These are phyloP conservation scores for Kodamaea kaohsiungensis DNA, from an alignment of 805 yeast genomes.

Conservation along the genomic window DNA sequence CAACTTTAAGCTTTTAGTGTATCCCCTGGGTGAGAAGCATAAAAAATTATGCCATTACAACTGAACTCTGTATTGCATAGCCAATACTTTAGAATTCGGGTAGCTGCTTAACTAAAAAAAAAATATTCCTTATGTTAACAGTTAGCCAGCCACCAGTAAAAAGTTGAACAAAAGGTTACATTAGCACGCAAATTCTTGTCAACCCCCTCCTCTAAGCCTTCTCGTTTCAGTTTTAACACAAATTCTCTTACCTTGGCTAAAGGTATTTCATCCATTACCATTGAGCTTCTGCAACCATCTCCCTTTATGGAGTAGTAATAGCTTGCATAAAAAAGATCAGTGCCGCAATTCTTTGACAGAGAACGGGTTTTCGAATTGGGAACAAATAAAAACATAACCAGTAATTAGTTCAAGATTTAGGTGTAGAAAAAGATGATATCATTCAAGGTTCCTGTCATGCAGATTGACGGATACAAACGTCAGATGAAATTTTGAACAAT, in stretches of 20 bases:
- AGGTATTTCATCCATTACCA: too few species aligned
- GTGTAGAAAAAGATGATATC: background rate
- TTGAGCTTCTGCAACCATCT: background rate
- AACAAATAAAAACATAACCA: background rate
- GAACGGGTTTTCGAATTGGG: conserved; percentile 15
- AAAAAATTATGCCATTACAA: background rate
- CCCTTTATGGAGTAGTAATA: background rate
- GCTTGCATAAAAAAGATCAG: background rate
- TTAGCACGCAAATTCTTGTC: background rate
- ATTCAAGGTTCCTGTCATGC: background rate
- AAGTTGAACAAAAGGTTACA: background rate
- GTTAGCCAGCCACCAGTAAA: background rate
- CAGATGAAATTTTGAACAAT: background rate
- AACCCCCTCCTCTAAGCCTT: background rate
- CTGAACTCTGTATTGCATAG: background rate
- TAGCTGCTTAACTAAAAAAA: background rate
- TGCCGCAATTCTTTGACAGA: background rate
- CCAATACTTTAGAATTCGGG: background rate
- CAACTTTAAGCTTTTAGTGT: background rate
- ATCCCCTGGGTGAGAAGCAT: background rate
- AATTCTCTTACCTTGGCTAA: background rate
- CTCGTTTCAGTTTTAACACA: background rate
- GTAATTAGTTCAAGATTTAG: background rate
- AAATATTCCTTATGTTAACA: background rate
- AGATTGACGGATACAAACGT: background rate